phyloP scores from a whole-genome alignment of 495 filamentous ascomycete genomes.

The Hyaloscypha finlandica region DNA sequence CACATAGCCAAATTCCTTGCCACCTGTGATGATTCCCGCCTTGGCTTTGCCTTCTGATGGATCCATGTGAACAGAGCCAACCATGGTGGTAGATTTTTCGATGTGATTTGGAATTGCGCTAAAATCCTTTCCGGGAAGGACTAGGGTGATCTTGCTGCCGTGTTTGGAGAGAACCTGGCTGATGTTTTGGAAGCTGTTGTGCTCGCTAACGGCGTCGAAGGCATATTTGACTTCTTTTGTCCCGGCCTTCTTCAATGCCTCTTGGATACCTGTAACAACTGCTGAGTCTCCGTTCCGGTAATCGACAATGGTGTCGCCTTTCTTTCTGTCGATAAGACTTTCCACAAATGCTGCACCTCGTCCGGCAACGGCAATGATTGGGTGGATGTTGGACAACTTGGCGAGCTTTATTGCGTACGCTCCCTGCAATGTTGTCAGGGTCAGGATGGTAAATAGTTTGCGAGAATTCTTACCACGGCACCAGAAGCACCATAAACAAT shows the following conservation, averaged over 20 bases:
- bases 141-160: slow-evolving; percentile 53
- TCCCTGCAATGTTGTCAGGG: slow-evolving; percentile 37
- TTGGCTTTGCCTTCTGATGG: slow-evolving; percentile 18
- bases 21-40: slow-evolving; percentile 30
- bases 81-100: slow-evolving; percentile 39
- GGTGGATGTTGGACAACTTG: slow-evolving; percentile 67
- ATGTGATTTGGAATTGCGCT: slow-evolving; percentile 39
- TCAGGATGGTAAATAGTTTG: neutral
- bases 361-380: slow-evolving; percentile 69
- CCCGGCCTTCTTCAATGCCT: slow-evolving; percentile 44
- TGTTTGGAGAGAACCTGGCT: slow-evolving; percentile 44
- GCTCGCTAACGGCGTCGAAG: slow-evolving; percentile 61
- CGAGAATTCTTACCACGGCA: slow-evolving; percentile 47
- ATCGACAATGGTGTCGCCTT: slow-evolving; percentile 73
- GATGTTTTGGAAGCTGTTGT: slow-evolving; percentile 49
- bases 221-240: slow-evolving; percentile 45
- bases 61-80: slow-evolving; percentile 53
- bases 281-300: slow-evolving; percentile 64
- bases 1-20: slow-evolving; percentile 59
- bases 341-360: slow-evolving; percentile 59
- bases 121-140: slow-evolving; percentile 47
- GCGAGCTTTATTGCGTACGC: slow-evolving; percentile 70
- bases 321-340: slow-evolving; percentile 57
- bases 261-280: slow-evolving; percentile 51
- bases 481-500: slow-evolving; percentile 62